Evolutionary conservation across 345 rosid genomes (phyloP).

Genomic region (Angophora floribunda): DNA sequence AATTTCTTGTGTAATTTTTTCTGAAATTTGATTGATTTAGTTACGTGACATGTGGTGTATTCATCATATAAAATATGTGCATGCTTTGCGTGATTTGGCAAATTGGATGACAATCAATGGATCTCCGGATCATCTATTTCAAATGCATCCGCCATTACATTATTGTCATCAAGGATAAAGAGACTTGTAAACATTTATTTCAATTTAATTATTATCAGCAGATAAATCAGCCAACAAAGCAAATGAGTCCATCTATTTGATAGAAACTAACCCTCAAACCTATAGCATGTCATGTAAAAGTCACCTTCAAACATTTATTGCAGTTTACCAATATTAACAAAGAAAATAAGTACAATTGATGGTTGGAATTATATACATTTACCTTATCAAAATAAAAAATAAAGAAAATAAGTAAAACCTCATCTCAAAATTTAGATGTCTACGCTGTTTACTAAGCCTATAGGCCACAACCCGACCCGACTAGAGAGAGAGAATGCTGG

Average conservation of each 20-base stretch:
- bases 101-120: neutral
- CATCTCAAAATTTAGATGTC: neutral
- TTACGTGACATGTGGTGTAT: neutral
- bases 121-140: neutral
- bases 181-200: neutral
- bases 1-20: neutral
- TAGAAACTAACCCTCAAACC: neutral
- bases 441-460: neutral
- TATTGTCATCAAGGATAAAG: neutral
- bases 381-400: too few relatives aligned
- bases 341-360: neutral
- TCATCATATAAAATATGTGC: neutral
- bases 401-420: neutral
- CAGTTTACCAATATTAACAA: too few relatives aligned
- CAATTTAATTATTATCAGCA: neutral
- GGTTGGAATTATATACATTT: too few relatives aligned
- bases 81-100: neutral
- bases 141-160: neutral
- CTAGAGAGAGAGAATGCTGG: neutral
- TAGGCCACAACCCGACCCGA: neutral
- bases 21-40: neutral
- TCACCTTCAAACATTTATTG: neutral
- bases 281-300: neutral
- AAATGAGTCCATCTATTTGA: neutral
- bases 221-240: neutral